A percentile compares a stretch with the other conserved stretches of the same genome.
Evolutionary conservation across 2,329 filamentous ascomycete genomes (phyloP).

Genomic region (Onygenales sp.): DNA sequence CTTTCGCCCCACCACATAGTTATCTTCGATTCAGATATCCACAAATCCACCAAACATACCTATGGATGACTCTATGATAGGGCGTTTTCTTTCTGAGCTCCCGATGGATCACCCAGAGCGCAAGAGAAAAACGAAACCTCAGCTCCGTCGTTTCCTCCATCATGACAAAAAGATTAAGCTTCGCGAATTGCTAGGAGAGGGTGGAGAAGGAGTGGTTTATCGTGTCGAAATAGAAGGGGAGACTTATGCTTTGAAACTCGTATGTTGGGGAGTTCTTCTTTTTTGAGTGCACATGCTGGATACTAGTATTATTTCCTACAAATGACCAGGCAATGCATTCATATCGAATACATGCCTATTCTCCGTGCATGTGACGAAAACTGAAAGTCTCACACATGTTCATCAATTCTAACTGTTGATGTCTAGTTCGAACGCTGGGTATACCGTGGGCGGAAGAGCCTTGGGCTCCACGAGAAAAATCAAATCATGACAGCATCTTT

Average conservation of each 20-base stretch:
- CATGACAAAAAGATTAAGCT: neutral
- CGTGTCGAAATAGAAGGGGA: neutral
- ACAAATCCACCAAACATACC: neutral
- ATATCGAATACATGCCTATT: neutral
- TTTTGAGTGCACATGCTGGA: neutral
- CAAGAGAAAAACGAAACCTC: neutral
- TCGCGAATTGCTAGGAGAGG: neutral
- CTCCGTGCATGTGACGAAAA: neutral
- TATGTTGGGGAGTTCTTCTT: neutral
- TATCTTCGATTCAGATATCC: neutral
- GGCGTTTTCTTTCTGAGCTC: neutral
- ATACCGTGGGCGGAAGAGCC: neutral
- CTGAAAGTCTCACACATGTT: neutral
- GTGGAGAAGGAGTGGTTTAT: neutral
- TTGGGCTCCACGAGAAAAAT: neutral
- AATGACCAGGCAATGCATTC: neutral
- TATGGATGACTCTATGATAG: neutral
- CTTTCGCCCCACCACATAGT: neutral
- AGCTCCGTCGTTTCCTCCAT: neutral
- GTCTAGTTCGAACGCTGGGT: neutral
- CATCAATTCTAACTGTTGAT: neutral
- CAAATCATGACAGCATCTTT: constrained; percentile 2
- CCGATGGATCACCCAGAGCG: neutral
- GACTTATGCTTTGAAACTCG: neutral
- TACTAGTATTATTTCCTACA: too few species aligned